Conservation (phyloP, 345 rosid species). For the Tarenaya hassleriana region DNA sequence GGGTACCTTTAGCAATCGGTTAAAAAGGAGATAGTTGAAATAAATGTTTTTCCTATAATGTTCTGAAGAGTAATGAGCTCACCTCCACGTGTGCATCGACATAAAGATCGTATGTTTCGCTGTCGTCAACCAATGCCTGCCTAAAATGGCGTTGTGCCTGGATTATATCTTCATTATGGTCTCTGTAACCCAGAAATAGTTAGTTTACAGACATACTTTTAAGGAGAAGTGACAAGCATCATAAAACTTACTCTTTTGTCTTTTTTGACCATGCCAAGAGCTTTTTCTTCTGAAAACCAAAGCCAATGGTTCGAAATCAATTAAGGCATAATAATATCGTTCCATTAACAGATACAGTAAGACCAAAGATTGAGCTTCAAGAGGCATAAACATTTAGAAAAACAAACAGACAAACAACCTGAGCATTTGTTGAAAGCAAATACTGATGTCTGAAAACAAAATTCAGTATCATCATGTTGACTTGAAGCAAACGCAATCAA, state of each 20-base stretch:
- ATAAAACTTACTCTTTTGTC: conserved; percentile 26
- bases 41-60: background rate
- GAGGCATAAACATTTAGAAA: background rate
- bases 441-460: too few species aligned
- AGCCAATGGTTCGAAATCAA: background rate
- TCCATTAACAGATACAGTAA: background rate
- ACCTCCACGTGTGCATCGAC: conserved; percentile 67
- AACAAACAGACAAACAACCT: too few species aligned
- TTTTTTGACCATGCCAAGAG: conserved; percentile 1
- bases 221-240: background rate
- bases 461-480: too few species aligned
- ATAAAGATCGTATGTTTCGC: conserved; percentile 29
- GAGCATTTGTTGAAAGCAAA: too few species aligned
- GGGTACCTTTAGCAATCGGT: background rate
- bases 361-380: background rate
- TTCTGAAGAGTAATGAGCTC: conserved; percentile 8
- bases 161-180: conserved; percentile 30
- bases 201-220: background rate
- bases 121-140: conserved; percentile 44
- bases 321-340: background rate
- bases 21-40: background rate
- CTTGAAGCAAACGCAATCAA: background rate
- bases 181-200: conserved; percentile 15
- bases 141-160: conserved; percentile 44
- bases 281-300: conserved; percentile 24